phyloP scores from a whole-genome alignment of 2,329 filamentous ascomycete genomes.

The Penicillium capsulatum region DNA sequence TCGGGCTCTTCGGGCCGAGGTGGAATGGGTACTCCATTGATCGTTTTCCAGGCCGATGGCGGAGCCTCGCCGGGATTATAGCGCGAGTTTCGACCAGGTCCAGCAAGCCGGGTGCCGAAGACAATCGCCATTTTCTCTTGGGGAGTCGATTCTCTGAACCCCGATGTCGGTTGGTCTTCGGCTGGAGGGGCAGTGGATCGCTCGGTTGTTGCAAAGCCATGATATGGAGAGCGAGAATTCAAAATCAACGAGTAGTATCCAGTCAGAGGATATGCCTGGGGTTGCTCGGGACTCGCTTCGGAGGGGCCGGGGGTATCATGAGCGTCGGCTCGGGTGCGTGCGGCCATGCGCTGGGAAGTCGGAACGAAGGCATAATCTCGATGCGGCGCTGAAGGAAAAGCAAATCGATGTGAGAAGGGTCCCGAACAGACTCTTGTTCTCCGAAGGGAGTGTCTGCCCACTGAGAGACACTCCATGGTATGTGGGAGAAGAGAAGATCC shows the following conservation, averaged over 20 bases:
- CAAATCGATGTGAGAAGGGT: background rate
- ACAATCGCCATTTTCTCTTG: conserved; percentile 61
- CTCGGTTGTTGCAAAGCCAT: conserved; percentile 16
- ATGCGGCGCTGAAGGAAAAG: conserved; percentile 3
- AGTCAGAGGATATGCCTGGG: conserved; percentile 40
- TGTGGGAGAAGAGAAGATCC: conserved; percentile 12
- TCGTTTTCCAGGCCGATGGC: conserved; percentile 52
- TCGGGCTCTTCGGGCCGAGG: conserved; percentile 85
- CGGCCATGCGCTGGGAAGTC: conserved; percentile 20
- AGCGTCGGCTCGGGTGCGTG: conserved; percentile 13
- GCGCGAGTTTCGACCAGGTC: conserved; percentile 62
- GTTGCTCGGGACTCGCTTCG: conserved; percentile 3
- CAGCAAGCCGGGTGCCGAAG: conserved; percentile 75
- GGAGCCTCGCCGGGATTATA: conserved; percentile 53
- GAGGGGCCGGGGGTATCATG: conserved; percentile 9
- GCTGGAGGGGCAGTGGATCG: conserved; percentile 12
- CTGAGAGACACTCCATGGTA: conserved; percentile 28
- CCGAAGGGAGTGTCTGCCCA: conserved; percentile 17
- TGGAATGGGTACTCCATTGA: conserved; percentile 79
- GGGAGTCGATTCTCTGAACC: conserved; percentile 26
- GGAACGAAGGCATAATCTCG: conserved; percentile 20
- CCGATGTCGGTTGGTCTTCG: conserved; percentile 17
- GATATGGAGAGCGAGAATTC: conserved; percentile 27
- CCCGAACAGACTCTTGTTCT: conserved; percentile 4
- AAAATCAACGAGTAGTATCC: conserved; percentile 46